Percentiles rank a stretch among this genome's conserved stretches.
These are phyloP conservation scores for Thraustochytrium sp. DNA, from an alignment of 352 stramenopile genomes.

Conservation along the genomic window DNA sequence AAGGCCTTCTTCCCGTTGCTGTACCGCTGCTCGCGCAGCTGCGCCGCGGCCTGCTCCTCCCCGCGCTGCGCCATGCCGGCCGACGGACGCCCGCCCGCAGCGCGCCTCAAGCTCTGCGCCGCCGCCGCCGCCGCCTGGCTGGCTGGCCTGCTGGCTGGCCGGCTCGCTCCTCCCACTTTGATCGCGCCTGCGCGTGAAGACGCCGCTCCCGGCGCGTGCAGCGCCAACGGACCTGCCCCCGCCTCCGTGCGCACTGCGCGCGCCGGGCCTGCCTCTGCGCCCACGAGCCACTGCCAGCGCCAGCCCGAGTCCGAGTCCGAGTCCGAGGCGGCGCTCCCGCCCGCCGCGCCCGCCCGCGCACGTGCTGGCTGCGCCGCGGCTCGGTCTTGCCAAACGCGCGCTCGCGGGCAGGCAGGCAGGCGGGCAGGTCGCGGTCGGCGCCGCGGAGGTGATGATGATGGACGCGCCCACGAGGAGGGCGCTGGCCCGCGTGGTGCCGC, in stretches of 20 bases:
- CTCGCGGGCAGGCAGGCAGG: neutral
- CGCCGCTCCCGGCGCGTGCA: too few relatives aligned
- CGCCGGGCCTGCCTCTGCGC: too few relatives aligned
- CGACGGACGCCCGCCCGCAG: neutral
- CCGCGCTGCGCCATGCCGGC: neutral
- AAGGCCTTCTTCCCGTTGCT: neutral
- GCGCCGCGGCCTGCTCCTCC: neutral
- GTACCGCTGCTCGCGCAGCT: constrained; percentile 5
- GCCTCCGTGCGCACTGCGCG: too few relatives aligned
- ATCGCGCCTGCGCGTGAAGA: too few relatives aligned
- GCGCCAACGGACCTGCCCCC: too few relatives aligned
- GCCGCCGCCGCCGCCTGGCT: neutral
- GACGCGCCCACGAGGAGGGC: neutral
- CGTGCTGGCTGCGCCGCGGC: too few relatives aligned
- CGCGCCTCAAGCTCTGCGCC: neutral
- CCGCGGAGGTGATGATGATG: neutral
- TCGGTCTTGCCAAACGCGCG: neutral
- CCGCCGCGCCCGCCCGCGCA: too few relatives aligned
- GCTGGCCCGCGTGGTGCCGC: constrained; percentile 56
- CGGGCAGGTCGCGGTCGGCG: neutral
- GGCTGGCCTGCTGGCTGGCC: too few relatives aligned
- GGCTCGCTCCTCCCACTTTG: too few relatives aligned
- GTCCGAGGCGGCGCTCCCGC: too few relatives aligned
- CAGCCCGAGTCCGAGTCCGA: too few relatives aligned
- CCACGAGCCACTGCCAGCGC: too few relatives aligned